Base-by-base conservation (phyloP, 179 eudicot species). In the Carnegiea gigantea region DNA sequence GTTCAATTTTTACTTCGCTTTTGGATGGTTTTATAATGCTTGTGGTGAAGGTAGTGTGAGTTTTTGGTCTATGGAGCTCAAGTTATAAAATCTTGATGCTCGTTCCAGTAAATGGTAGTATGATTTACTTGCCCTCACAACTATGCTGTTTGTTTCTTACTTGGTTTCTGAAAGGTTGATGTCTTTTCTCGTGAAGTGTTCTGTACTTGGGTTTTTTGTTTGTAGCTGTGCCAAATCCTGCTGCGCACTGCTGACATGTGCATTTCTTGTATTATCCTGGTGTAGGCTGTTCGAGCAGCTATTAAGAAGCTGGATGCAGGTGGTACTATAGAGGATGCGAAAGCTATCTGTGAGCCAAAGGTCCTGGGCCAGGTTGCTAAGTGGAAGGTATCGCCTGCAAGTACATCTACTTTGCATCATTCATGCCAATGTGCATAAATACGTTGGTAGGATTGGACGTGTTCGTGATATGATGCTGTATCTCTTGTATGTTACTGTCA, bases 221-320 rank as follows among this genome's bases (percentile, higher is more conserved):
- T 48, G 64, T 68, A 72, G 81, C 44, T 78, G 26, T 28, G 24
- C 9, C 4, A 21, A 38, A 8, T 36, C 15, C 36, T 70, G 70
- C 18, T 71, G 53, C 71, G 64, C 59, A 40, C 4, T 72, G 76
- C 53, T 80, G 67, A 73, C 33, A 28, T 48, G 46, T 79, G 46
- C 10, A 62, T 81, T 73, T 60, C 59, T 26, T 54, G n/a, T 33
- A 48, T 79, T 17, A 21, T 36, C 17, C 49, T 24, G 9, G 23
- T 77, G 81, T 80, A 93, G 97, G 94, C 95, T 80, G 80, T 91
- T 79, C 86, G 75, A 79, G 87, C 79, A n/a, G 93, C 93, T 65
- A 80, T 73, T 54, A 75, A 75, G 46, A 91, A 80, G 86, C 84
- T 92, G 71, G 85, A 86, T 73, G 89, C 74, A 74, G 92, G 91